A percentile compares a stretch with the other conserved stretches of the same genome.
Evolutionary conservation across 2,329 filamentous ascomycete genomes (phyloP).

Genomic region (Aspergillus uvarum): DNA sequence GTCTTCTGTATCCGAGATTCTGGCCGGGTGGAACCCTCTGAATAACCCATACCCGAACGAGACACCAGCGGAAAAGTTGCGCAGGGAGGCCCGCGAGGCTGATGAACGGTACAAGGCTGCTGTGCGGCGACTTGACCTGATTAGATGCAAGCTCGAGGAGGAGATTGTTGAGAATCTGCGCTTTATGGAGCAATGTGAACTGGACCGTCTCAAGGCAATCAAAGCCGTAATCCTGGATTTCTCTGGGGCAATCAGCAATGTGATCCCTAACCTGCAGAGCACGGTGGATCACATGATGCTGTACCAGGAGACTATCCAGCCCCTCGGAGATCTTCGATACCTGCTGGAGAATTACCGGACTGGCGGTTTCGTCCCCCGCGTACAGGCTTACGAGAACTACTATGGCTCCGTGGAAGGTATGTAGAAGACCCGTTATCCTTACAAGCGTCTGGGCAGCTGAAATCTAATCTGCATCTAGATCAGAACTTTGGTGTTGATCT

Average conservation of each 20-base stretch:
- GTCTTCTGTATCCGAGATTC: conserved; percentile 80
- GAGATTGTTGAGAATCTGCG: conserved; percentile 87
- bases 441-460: conserved; percentile 12
- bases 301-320: conserved; percentile 98
- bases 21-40: conserved; percentile 88
- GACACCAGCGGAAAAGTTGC: conserved; percentile 79
- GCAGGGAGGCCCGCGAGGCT: conserved; percentile 82
- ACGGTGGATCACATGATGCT: conserved; percentile 98
- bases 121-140: conserved; percentile 81
- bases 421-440: conserved; percentile 9
- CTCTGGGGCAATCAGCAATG: conserved; percentile 94
- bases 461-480: conserved; percentile 50
- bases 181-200: conserved; percentile 95
- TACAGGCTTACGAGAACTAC: conserved; percentile 96
- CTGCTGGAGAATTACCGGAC: conserved; percentile 96
- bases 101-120: conserved; percentile 91
- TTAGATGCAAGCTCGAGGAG: conserved; percentile 94
- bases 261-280: conserved; percentile 92
- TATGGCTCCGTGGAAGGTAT: conserved; percentile 88
- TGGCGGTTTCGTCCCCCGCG: conserved; percentile 84
- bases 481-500: conserved; percentile 97
- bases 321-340: conserved; percentile 83
- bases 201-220: conserved; percentile 94
- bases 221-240: conserved; percentile 98
- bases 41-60: conserved; percentile 92